These are phyloP conservation scores for Candida insectorum DNA, from an alignment of 805 yeast species.

Conservation along the genomic window DNA sequence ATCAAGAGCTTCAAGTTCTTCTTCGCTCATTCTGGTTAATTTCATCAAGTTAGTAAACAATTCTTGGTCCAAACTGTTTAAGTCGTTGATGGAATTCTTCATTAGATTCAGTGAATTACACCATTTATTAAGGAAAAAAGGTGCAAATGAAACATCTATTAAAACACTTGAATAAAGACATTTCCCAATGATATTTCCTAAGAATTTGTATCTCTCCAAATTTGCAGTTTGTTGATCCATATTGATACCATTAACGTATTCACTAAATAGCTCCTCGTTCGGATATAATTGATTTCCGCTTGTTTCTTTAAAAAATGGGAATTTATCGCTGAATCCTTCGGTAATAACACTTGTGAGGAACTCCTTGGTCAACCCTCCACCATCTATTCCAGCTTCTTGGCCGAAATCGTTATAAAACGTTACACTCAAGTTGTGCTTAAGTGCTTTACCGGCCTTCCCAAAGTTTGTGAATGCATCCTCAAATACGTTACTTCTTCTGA, in stretches of 20 bases:
- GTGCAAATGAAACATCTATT: conserved; percentile 80
- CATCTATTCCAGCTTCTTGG: conserved; percentile 88
- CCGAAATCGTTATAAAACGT: conserved; percentile 61
- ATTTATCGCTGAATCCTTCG: conserved; percentile 52
- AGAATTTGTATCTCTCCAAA: conserved; percentile 46
- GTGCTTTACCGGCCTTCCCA: conserved; percentile 46
- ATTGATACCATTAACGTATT: conserved; percentile 27
- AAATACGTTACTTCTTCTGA: conserved; percentile 67
- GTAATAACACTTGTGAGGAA: conserved; percentile 68
- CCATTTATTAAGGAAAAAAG: conserved; percentile 76
- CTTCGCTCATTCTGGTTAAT: conserved; percentile 50
- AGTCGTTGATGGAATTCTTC: conserved; percentile 73
- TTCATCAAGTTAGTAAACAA: conserved; percentile 64
- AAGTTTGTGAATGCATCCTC: conserved; percentile 71
- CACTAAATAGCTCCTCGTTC: conserved; percentile 49
- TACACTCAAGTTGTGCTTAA: conserved; percentile 62
- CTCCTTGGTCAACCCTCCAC: conserved; percentile 95
- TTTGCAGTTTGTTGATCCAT: conserved; percentile 20
- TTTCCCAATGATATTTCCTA: conserved; percentile 85
- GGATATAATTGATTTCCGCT: conserved; percentile 69
- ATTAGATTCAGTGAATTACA: conserved; percentile 36
- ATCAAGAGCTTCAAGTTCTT: conserved; percentile 57
- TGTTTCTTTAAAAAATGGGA: conserved; percentile 40
- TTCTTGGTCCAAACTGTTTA: conserved; percentile 65
- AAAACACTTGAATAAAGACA: conserved; percentile 81